These are phyloP conservation scores for Pleoardoris graminearum DNA, from an alignment of 2,329 filamentous ascomycete genomes.

Conservation along the genomic window DNA sequence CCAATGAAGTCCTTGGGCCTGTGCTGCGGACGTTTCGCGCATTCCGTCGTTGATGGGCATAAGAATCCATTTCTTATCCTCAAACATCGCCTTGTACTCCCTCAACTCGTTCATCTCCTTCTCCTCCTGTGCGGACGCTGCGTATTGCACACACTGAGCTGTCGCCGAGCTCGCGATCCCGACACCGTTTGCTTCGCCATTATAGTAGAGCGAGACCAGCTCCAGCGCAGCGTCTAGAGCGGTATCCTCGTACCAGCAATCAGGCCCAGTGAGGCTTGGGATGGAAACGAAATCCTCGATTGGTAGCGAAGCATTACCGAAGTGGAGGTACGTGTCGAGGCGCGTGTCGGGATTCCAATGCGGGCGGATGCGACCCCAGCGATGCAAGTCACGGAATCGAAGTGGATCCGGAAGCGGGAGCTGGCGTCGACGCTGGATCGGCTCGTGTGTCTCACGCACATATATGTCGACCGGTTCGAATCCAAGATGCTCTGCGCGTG, in stretches of 20 bases:
- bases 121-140: conserved; percentile 10
- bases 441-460: conserved; percentile 4
- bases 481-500: background rate
- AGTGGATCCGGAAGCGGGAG: conserved; percentile 13
- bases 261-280: background rate
- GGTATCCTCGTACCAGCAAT: conserved; percentile 25
- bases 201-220: conserved; percentile 10
- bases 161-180: conserved; percentile 21
- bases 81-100: conserved; percentile 10
- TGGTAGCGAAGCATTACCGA: conserved; percentile 15
- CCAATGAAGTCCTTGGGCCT: conserved; percentile 24
- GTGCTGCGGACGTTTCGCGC: background rate
- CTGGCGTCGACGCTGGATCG: background rate
- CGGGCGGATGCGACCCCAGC: background rate
- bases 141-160: conserved; percentile 19
- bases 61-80: conserved; percentile 28
- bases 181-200: conserved; percentile 18
- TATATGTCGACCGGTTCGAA: background rate
- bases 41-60: conserved; percentile 30
- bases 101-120: conserved; percentile 10
- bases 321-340: conserved; percentile 16
- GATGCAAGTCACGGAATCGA: conserved; percentile 12
- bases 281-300: conserved; percentile 22
- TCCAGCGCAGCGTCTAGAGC: conserved; percentile 27
- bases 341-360: conserved; percentile 13